A percentile compares a stretch with the other conserved stretches of the same genome.
These are phyloP conservation scores for Aulographum hederae DNA, from an alignment of 2,329 filamentous ascomycete genomes.

Conservation along the genomic window DNA sequence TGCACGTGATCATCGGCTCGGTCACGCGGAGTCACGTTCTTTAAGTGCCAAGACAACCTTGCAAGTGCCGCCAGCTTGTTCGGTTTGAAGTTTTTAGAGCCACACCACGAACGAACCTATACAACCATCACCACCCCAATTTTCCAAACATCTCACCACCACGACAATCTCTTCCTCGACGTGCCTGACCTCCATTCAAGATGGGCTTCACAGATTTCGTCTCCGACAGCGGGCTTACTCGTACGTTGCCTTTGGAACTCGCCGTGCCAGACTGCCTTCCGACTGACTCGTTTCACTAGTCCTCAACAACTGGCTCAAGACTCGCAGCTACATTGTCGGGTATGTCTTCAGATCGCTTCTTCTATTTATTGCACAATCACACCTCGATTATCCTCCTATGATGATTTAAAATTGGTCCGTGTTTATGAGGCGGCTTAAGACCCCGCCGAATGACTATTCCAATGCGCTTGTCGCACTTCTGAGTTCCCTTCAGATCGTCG, in stretches of 20 bases:
- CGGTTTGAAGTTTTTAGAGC: too few species aligned
- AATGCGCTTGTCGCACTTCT: slow-evolving; percentile 65
- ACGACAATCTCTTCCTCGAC: background rate
- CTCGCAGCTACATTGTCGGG: slow-evolving; percentile 69
- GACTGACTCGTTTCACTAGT: slow-evolving; percentile 22
- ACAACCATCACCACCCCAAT: background rate
- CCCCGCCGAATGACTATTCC: slow-evolving; percentile 65
- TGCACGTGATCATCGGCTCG: too few species aligned
- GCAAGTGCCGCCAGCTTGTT: too few species aligned
- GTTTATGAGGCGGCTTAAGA: slow-evolving; percentile 92
- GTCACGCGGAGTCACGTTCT: too few species aligned
- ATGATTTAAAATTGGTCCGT: slow-evolving; percentile 87
- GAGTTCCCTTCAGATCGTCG: slow-evolving; percentile 23
- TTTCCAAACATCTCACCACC: background rate
- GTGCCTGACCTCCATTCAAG: slow-evolving; percentile 11
- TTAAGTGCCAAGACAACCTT: too few species aligned
- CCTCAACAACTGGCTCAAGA: slow-evolving; percentile 55
- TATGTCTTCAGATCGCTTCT: slow-evolving; percentile 32
- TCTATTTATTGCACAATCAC: too few species aligned
- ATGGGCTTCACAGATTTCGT: slow-evolving; percentile 57
- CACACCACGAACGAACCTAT: too few species aligned
- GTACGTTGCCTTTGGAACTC: slow-evolving; percentile 22
- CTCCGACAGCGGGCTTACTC: slow-evolving; percentile 44
- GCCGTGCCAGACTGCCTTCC: slow-evolving; percentile 4
- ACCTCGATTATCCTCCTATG: slow-evolving; percentile 28